Percentiles rank a stretch among this genome's conserved stretches.
Evolutionary conservation across 2,329 filamentous ascomycete genomes (phyloP).

Genomic region (Aureobasidium zeae): DNA sequence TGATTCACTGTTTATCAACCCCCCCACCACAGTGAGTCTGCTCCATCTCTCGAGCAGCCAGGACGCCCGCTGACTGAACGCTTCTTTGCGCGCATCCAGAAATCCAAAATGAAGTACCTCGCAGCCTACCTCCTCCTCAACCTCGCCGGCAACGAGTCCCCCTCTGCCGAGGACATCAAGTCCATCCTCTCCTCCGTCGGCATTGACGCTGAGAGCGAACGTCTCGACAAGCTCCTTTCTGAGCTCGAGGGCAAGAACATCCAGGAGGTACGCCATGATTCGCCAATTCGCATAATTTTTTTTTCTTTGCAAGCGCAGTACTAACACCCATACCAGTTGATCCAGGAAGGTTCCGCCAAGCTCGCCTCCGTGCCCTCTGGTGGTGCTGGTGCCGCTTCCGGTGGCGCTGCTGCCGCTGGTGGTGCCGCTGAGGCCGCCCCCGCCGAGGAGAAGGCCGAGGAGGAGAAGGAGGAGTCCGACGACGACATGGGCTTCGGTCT

Average conservation of each 20-base stretch:
- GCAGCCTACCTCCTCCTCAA: slow-evolving; percentile 96
- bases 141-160: slow-evolving; percentile 85
- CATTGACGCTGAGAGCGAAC: slow-evolving; percentile 84
- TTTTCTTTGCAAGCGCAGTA: slow-evolving; percentile 1
- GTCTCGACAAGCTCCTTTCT: slow-evolving; percentile 73
- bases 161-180: slow-evolving; percentile 80
- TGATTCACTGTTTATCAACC: slow-evolving; percentile 65
- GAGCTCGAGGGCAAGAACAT: slow-evolving; percentile 90
- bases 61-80: neutral
- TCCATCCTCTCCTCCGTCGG: slow-evolving; percentile 84
- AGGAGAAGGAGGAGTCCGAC: slow-evolving; percentile 71
- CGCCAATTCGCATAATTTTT: slow-evolving; percentile 27
- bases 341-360: slow-evolving; percentile 81
- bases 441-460: slow-evolving; percentile 49
- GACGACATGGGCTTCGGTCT: slow-evolving; percentile 69
- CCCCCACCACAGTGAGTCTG: slow-evolving; percentile 21
- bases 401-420: slow-evolving; percentile 54
- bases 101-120: slow-evolving; percentile 95
- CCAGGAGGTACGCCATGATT: slow-evolving; percentile 62
- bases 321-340: slow-evolving; percentile 55
- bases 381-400: slow-evolving; percentile 64
- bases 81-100: slow-evolving; percentile 12
- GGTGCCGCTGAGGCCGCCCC: slow-evolving; percentile 55
- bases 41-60: neutral
- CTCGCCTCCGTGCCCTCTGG: slow-evolving; percentile 96